Conservation (phyloP, 352 stramenopile genomes). For the Pythium vanterpoolii region DNA sequence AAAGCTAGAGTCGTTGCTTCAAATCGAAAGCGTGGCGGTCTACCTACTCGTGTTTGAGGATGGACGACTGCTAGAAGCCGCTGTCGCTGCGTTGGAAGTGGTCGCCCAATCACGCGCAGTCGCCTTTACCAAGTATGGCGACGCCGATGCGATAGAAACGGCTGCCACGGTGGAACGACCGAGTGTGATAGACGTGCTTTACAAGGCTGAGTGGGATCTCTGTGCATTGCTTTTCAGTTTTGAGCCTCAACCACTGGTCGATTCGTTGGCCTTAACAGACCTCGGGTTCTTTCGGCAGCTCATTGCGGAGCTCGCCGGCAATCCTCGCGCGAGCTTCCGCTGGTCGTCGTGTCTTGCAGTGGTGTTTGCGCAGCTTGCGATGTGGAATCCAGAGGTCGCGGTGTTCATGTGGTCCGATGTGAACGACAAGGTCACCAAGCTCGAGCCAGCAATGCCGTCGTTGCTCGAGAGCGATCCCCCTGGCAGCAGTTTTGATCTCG, state of each 20-base stretch:
- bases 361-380: conserved; percentile 40
- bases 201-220: conserved; percentile 22
- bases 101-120: conserved; percentile 19
- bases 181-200: conserved; percentile 22
- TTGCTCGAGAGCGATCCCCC: conserved; percentile 7
- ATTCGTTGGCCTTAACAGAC: conserved; percentile 12
- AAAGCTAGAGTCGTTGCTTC: conserved; percentile 46
- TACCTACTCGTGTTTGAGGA: conserved; percentile 57
- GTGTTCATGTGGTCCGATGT: conserved; percentile 67
- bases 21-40: conserved; percentile 56
- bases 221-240: conserved; percentile 20
- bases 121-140: not conserved
- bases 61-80: conserved; percentile 23
- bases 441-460: conserved; percentile 53
- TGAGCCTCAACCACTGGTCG: conserved; percentile 1
- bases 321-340: conserved; percentile 37
- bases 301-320: conserved; percentile 8
- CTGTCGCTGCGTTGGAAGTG: conserved; percentile 31
- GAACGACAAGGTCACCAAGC: conserved; percentile 52
- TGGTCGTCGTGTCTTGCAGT: conserved; percentile 51
- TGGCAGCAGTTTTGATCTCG: conserved; percentile 26
- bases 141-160: not conserved
- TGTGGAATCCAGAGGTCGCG: conserved; percentile 44
- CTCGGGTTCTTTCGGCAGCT: conserved; percentile 16
- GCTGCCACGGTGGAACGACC: conserved; percentile 17